Conservation (phyloP, 2,329 filamentous ascomycete genomes). For the Exophiala bonariae region DNA sequence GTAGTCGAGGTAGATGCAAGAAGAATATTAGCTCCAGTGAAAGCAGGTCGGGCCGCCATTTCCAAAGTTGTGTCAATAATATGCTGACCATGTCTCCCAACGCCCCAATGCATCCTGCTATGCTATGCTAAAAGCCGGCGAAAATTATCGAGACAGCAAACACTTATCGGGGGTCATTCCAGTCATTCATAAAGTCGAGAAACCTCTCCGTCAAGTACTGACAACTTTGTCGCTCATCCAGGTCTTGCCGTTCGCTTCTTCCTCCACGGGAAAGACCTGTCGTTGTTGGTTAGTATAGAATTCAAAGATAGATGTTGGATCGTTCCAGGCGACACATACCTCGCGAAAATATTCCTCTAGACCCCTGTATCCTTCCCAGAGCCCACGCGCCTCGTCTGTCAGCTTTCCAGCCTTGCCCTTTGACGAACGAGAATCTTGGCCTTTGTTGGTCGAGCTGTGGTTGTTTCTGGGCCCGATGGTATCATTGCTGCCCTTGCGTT, state of each 20-base stretch:
- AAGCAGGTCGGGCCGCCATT: no score
- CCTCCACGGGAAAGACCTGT: slow-evolving; percentile 84
- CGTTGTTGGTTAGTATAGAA: background rate
- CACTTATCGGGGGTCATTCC: no score
- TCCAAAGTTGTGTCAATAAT: no score
- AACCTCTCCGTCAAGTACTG: slow-evolving; percentile 20
- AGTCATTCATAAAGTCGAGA: background rate
- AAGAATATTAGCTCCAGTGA: no score
- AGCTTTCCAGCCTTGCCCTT: slow-evolving; percentile 47
- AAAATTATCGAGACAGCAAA: no score
- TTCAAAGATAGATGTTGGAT: background rate
- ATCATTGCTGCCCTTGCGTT: slow-evolving; percentile 26
- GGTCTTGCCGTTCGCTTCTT: slow-evolving; percentile 86
- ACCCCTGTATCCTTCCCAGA: slow-evolving; percentile 90
- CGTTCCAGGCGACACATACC: slow-evolving; percentile 9
- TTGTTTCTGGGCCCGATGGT: slow-evolving; percentile 16
- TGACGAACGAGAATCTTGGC: background rate
- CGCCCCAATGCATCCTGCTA: background rate
- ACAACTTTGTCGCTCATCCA: slow-evolving; percentile 71
- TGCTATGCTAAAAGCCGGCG: background rate
- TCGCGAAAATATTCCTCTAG: slow-evolving; percentile 94
- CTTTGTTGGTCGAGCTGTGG: background rate
- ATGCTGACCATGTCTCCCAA: background rate
- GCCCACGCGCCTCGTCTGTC: slow-evolving; percentile 71
- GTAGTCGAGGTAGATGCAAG: no score